Percentiles rank a stretch among this genome's conserved stretches.
Evolutionary conservation across 164 flowering plant species (phyloP).

Genomic region (Warburgia ugandensis): DNA sequence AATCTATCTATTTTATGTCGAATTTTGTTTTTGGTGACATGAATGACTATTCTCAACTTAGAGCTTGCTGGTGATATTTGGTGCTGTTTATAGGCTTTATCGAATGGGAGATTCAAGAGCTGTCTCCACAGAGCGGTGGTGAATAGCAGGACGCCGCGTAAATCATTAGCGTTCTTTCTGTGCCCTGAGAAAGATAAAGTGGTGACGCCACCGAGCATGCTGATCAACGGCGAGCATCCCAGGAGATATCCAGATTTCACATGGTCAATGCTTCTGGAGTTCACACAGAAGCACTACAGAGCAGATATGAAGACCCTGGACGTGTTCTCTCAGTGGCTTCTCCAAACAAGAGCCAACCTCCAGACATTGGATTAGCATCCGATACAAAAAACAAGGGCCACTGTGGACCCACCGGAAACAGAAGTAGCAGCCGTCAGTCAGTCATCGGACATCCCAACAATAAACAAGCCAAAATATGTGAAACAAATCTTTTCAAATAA

Average conservation of each 20-base stretch:
- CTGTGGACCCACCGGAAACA: no score
- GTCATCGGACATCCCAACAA: no score
- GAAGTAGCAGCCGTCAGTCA: no score
- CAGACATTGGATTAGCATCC: no score
- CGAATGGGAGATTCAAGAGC: constrained; percentile 71
- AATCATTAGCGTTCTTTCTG: constrained; percentile 74
- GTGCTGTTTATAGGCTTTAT: constrained; percentile 46
- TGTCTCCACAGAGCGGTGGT: constrained; percentile 87
- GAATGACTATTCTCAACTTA: no score
- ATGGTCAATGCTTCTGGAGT: constrained; percentile 60
- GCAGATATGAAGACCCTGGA: constrained; percentile 72
- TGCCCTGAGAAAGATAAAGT: constrained; percentile 60
- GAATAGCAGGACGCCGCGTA: constrained; percentile 53
- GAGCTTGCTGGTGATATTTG: background rate
- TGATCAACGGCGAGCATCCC: constrained; percentile 43
- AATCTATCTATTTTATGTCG: no score
- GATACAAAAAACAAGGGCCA: no score
- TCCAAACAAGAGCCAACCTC: no score
- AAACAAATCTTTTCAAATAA: no score
- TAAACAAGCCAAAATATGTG: no score
- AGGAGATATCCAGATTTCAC: constrained; percentile 75
- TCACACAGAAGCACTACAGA: constrained; percentile 82
- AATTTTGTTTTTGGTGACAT: no score
- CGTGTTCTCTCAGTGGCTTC: constrained; percentile 59
- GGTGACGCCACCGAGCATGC: constrained; percentile 57